A percentile compares a stretch with the other conserved stretches of the same genome.
Conservation (phyloP, 768 basidiomycete genomes). For the Boletus insuetus region DNA sequence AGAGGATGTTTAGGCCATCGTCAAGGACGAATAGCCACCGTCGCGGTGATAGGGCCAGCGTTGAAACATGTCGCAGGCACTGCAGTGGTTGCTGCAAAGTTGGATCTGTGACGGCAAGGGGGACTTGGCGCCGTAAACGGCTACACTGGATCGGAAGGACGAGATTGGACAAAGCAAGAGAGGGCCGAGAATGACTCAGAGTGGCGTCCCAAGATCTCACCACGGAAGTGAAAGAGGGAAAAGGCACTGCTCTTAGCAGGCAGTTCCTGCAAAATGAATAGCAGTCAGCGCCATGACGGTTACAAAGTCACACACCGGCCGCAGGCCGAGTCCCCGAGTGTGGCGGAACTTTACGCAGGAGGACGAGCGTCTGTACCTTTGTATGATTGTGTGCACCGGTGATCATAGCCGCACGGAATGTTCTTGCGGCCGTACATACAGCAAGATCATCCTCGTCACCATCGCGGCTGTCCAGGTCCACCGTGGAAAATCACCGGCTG, state of each 20-base stretch:
- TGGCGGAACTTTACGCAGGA: slow-evolving; percentile 14
- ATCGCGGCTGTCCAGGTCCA: too few species aligned
- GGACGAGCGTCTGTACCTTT: too few species aligned
- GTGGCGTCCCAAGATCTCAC: slow-evolving; percentile 23
- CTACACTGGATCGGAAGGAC: slow-evolving; percentile 16
- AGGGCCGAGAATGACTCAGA: slow-evolving; percentile 11
- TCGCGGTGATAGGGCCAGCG: slow-evolving; percentile 30
- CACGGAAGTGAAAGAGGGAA: slow-evolving; percentile 17
- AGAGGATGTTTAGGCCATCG: slow-evolving; percentile 25
- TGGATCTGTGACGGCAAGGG: slow-evolving; percentile 30
- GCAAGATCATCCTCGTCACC: too few species aligned
- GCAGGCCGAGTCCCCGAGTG: slow-evolving; percentile 14
- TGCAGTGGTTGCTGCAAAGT: slow-evolving; percentile 23
- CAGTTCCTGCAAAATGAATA: slow-evolving; percentile 27
- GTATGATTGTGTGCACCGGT: too few species aligned
- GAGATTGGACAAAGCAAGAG: slow-evolving; percentile 22
- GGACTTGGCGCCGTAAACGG: slow-evolving; percentile 25
- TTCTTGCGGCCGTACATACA: not conserved
- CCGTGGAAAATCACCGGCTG: slow-evolving; percentile 15
- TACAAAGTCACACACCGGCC: slow-evolving; percentile 12
- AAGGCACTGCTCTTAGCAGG: slow-evolving; percentile 21
- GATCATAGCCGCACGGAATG: slow-evolving; percentile 1
- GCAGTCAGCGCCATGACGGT: slow-evolving; percentile 23
- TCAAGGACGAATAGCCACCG: slow-evolving; percentile 33
- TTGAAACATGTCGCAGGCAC: slow-evolving; percentile 38